Percentiles rank a stretch among this genome's conserved stretches.
Conservation (phyloP, 352 stramenopile genomes). For the Labyrinthula sp. region DNA sequence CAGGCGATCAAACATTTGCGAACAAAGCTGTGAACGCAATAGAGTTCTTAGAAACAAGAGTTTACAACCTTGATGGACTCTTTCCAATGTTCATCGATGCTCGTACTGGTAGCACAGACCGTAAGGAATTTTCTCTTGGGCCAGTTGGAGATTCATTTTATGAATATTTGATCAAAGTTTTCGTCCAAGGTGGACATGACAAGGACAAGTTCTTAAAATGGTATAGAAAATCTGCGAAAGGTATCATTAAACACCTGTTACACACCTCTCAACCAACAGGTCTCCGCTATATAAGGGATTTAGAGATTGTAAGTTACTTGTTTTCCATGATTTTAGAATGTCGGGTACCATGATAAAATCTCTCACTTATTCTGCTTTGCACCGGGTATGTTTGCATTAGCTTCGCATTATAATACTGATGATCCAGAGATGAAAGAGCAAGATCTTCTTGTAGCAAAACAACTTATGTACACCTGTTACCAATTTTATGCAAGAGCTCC, state of each 20-base stretch:
- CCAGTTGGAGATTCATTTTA: constrained; percentile 86
- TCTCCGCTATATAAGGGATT: no score
- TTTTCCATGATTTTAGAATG: not conserved
- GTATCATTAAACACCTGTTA: constrained; percentile 71
- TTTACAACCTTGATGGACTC: constrained; percentile 15
- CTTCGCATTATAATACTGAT: constrained; percentile 36
- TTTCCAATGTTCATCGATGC: constrained; percentile 31
- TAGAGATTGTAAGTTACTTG: constrained; percentile 42
- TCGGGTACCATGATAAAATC: constrained; percentile 37
- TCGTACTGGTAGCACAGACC: constrained; percentile 4
- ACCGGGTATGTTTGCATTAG: constrained; percentile 52
- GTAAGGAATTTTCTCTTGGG: constrained; percentile 69
- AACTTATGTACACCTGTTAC: constrained; percentile 46
- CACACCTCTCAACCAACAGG: no score
- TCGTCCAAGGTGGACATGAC: constrained; percentile 69
- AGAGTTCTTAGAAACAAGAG: constrained; percentile 6
- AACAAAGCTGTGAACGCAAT: constrained; percentile 12
- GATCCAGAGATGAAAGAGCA: constrained; percentile 4
- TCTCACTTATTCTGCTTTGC: constrained; percentile 63
- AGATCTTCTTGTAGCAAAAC: constrained; percentile 46
- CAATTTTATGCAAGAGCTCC: constrained; percentile 48
- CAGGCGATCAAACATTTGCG: constrained; percentile 39
- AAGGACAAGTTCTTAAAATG: constrained; percentile 37
- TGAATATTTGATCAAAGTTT: constrained; percentile 92
- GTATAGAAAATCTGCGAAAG: constrained; percentile 75